phyloP scores from a whole-genome alignment of 306 rosid genomes.

The Pyrus pyrifolia region DNA sequence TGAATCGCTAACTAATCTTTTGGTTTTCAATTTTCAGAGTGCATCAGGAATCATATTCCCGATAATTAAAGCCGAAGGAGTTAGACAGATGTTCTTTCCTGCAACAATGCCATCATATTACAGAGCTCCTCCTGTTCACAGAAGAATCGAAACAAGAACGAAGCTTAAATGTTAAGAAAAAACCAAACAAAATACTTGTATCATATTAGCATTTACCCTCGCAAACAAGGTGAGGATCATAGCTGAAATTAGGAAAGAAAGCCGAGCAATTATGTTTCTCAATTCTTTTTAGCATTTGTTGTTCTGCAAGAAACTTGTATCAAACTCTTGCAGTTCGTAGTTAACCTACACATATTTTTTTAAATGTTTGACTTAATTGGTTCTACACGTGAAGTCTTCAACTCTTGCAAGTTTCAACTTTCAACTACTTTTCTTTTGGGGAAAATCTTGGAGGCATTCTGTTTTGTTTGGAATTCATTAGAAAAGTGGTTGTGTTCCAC shows the following conservation, averaged over 20 bases:
- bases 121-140: slow-evolving; percentile 53
- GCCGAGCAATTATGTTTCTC: background rate
- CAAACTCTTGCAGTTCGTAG: slow-evolving; percentile 4
- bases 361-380: background rate
- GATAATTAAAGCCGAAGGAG: slow-evolving; percentile 72
- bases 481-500: background rate
- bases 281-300: background rate
- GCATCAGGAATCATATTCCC: slow-evolving; percentile 76
- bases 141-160: background rate
- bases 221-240: background rate
- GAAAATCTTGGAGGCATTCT: background rate
- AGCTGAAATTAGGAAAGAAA: background rate
- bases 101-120: slow-evolving; percentile 65
- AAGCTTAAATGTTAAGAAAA: background rate
- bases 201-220: background rate
- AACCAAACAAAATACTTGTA: background rate
- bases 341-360: background rate
- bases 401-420: background rate
- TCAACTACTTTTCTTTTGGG: background rate
- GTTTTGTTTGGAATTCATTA: background rate
- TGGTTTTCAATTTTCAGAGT: slow-evolving; percentile 30
- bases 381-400: background rate
- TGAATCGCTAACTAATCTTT: background rate
- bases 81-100: slow-evolving; percentile 78
- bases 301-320: background rate